Evolutionary conservation across 1,284 basidiomycete species (phyloP).

Genomic region (Ceratorhiza oryzae-sativae): DNA sequence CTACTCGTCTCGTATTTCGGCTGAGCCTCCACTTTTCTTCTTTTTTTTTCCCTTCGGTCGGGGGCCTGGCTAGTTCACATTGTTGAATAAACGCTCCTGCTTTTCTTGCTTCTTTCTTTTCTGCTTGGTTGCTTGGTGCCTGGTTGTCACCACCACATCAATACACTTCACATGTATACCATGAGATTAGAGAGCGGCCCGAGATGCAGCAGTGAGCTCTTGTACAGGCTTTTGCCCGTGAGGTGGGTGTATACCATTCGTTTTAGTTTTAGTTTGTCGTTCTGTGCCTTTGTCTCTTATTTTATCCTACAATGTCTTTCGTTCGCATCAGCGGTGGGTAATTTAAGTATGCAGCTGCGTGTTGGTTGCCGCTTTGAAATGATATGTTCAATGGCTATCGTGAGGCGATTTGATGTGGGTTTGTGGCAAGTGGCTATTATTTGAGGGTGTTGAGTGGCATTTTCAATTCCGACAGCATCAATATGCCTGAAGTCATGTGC

Average conservation of each 20-base stretch:
- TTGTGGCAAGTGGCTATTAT: too few relatives aligned
- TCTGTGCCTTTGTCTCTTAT: not conserved
- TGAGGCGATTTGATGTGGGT: too few relatives aligned
- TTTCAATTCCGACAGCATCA: too few relatives aligned
- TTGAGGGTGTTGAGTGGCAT: too few relatives aligned
- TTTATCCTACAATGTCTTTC: not conserved
- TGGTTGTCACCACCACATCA: not conserved
- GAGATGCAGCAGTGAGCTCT: not conserved
- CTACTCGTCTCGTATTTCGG: not conserved
- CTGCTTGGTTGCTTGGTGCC: not conserved
- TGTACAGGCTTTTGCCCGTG: not conserved
- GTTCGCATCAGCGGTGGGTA: not conserved
- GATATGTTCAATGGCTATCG: too few relatives aligned
- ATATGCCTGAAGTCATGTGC: too few relatives aligned
- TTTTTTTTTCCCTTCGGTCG: not conserved
- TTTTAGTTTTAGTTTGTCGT: not conserved
- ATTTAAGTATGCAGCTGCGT: too few relatives aligned
- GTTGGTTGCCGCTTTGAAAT: too few relatives aligned
- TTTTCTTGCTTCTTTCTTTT: not conserved
- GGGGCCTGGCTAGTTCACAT: constrained; percentile 3
- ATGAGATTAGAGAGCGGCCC: not conserved
- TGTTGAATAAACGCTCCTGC: not conserved
- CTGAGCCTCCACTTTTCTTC: constrained; percentile 12
- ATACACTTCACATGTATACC: constrained; percentile 8
- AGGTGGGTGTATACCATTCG: constrained; percentile 12